A percentile compares a stretch with the other conserved stretches of the same genome.
phyloP scores from a whole-genome alignment of 2,329 filamentous ascomycete species.

The Ambrosiella cleistominuta region DNA sequence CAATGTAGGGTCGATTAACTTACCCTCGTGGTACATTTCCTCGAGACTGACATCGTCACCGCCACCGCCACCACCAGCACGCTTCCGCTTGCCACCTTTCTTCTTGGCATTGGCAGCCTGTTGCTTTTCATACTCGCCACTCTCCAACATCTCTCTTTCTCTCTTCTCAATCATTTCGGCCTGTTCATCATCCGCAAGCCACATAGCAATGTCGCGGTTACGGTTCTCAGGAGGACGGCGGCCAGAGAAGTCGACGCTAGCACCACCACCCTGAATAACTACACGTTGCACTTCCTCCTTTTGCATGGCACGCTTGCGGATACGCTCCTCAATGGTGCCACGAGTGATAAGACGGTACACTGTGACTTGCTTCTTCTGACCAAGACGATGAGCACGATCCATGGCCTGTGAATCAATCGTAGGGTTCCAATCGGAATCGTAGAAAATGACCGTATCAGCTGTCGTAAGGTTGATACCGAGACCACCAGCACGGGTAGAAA shows the following conservation, averaged over 20 bases:
- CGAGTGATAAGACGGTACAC: slow-evolving; percentile 95
- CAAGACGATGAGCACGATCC: slow-evolving; percentile 95
- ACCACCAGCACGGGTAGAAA: slow-evolving; percentile 92
- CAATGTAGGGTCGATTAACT: slow-evolving; percentile 24
- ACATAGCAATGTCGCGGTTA: slow-evolving; percentile 96
- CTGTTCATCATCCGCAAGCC: slow-evolving; percentile 94
- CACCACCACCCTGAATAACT: slow-evolving; percentile 81
- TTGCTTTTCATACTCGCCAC: slow-evolving; percentile 46
- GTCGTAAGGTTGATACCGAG: slow-evolving; percentile 94
- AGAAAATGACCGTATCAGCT: slow-evolving; percentile 97
- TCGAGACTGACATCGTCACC: slow-evolving; percentile 49
- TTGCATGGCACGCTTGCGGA: slow-evolving; percentile 87
- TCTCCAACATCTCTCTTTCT: slow-evolving; percentile 70
- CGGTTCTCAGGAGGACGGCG: slow-evolving; percentile 73
- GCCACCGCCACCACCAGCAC: slow-evolving; percentile 18
- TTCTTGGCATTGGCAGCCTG: slow-evolving; percentile 33
- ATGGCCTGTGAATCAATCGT: slow-evolving; percentile 98
- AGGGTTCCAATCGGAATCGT: slow-evolving; percentile 98
- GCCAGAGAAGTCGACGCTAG: slow-evolving; percentile 91
- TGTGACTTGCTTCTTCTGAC: slow-evolving; percentile 87
- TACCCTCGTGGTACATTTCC: slow-evolving; percentile 98
- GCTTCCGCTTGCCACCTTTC: slow-evolving; percentile 38
- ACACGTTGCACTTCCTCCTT: slow-evolving; percentile 98
- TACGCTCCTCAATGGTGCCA: slow-evolving; percentile 93
- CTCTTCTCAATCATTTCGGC: slow-evolving; percentile 85